Conservation (phyloP, 192 early-diverging fungal species). For the Podila minutissima region DNA sequence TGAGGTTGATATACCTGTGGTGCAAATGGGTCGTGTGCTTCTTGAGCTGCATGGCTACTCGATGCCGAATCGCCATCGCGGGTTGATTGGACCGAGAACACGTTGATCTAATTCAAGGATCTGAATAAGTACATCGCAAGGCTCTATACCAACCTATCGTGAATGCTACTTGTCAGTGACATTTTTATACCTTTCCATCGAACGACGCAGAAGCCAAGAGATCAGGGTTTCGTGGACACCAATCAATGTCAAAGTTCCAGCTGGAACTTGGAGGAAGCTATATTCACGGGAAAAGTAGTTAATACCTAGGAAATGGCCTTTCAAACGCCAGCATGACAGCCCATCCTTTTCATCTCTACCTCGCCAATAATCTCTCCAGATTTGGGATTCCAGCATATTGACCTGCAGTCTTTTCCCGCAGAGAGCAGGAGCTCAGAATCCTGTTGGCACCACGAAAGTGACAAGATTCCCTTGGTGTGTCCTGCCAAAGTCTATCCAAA, state of each 20-base stretch:
- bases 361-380: conserved; percentile 89
- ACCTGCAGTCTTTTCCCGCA: conserved; percentile 95
- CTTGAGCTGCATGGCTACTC: conserved; percentile 12
- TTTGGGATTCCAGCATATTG: conserved; percentile 91
- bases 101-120: conserved; percentile 60
- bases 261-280: conserved; percentile 80
- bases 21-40: conserved; percentile 82
- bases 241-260: conserved; percentile 97
- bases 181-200: conserved; percentile 80
- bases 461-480: conserved; percentile 91
- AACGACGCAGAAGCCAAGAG: conserved; percentile 88
- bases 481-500: conserved; percentile 71
- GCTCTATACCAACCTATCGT: not conserved
- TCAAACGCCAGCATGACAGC: not conserved
- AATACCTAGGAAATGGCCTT: not conserved
- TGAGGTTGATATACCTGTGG: conserved; percentile 48
- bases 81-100: conserved; percentile 79
- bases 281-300: not conserved
- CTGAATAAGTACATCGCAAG: not conserved
- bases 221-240: conserved; percentile 96
- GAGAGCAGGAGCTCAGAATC: conserved; percentile 92
- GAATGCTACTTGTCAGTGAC: not conserved
- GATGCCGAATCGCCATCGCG: conserved; percentile 40
- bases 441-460: conserved; percentile 94
- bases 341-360: conserved; percentile 10